These are phyloP conservation scores for Carex kokanica DNA, from an alignment of 176 grass and related monocot genomes.

Conservation along the genomic window DNA sequence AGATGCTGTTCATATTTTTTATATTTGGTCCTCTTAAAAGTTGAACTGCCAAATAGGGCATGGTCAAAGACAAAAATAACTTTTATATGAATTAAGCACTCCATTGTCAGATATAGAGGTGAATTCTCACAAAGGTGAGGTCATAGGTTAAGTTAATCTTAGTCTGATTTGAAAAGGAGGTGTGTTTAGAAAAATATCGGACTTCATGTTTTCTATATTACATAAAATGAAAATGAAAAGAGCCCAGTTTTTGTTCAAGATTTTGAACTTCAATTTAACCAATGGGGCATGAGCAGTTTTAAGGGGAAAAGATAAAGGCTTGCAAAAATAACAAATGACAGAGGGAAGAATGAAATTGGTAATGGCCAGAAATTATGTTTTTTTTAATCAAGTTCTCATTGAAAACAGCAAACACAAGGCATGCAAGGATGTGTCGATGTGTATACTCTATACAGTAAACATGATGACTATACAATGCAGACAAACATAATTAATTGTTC, in stretches of 20 bases:
- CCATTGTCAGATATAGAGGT: neutral
- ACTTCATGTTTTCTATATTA: neutral
- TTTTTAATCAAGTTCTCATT: too few relatives aligned
- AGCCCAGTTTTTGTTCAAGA: neutral
- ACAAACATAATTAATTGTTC: neutral
- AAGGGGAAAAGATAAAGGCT: neutral
- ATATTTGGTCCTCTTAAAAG: neutral
- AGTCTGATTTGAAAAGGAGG: neutral
- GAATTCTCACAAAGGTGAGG: neutral
- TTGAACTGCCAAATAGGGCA: neutral
- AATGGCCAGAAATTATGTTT: neutral
- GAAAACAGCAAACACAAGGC: neutral
- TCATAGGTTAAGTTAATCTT: neutral
- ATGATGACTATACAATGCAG: neutral
- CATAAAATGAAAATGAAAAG: neutral
- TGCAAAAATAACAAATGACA: neutral
- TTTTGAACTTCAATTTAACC: neutral
- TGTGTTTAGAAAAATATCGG: neutral
- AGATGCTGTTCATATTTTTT: neutral
- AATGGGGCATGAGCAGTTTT: neutral
- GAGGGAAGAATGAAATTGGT: neutral
- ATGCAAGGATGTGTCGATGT: neutral
- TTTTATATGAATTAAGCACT: neutral
- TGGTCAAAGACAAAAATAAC: neutral
- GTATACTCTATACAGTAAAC: neutral